Base-by-base conservation (phyloP, 164 flowering plant species). In the Vitis labrusca region DNA sequence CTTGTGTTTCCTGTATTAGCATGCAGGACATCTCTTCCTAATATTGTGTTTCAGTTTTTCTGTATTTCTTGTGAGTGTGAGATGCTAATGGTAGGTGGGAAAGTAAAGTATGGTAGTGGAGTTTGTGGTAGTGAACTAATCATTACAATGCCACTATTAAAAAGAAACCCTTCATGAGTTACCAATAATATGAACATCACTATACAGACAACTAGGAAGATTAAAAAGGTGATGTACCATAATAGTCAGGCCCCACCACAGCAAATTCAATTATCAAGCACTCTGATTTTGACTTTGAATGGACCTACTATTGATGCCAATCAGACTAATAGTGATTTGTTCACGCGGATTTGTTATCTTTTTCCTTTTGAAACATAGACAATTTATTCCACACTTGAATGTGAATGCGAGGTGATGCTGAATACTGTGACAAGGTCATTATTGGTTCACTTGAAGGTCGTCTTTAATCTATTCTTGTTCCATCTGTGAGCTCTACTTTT, bases 211-310 rank as follows among this genome's bases (percentile, higher is more conserved):
- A 61, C 66, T 66, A 30, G 67, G 67, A 66, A 55, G 66, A 72
- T 61, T 12, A 54, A 52, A 64, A n/a, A 50, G 64, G 23, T 13
- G 59, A 37, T 32, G 16, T 8, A 9, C n/a, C 50, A 68, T 73
- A 64, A 73, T 68, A 56, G 54, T 15, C 11, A 23, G 56, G 71
- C 63, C 3, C 69, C 56, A 55, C 23, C 48, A 19, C 58, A 49
- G 63, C 64, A 32, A 67, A 23, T 37, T 37, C 44, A 37, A 37
- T 37, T 73, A 16, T 58, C 67, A 63, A 52, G 59, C 68, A 63
- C 67, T 68, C 64, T 68, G 44, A 27, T 63, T 57, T 68, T 56
- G 59, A 68, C 67, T 63, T 11, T 13, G 13, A 53, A 50, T 7
- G 63, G 63, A 29, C 74, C 65, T n/a, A 53, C 56, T 37, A 37